phyloP scores from a whole-genome alignment of 345 rosid species.

The Eucalyptus guilfoylei region DNA sequence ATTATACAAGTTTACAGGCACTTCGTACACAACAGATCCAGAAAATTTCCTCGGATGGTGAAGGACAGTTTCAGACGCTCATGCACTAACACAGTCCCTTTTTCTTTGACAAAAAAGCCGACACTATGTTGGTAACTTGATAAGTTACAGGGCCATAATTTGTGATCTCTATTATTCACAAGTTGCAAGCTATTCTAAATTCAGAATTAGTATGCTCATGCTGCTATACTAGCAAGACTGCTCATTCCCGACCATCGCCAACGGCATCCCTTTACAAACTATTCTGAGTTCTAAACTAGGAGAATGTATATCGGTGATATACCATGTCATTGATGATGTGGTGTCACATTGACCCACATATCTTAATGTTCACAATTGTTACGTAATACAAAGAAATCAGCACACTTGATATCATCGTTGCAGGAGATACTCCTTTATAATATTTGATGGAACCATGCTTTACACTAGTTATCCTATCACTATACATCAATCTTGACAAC shows the following conservation, averaged over 20 bases:
- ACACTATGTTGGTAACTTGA: neutral
- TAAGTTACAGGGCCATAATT: neutral
- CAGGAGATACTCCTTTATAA: neutral
- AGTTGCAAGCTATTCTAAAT: neutral
- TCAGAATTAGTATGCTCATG: neutral
- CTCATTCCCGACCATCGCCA: neutral
- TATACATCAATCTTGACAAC: fast-evolving
- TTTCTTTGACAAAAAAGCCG: neutral
- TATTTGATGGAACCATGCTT: fast-evolving
- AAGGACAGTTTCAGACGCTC: neutral
- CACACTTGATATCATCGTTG: neutral
- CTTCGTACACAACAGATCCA: fast-evolving
- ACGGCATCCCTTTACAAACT: fast-evolving
- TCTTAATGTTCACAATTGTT: neutral
- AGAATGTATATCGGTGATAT: neutral
- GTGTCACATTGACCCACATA: neutral
- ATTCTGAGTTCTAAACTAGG: too few species aligned
- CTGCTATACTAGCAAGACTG: neutral
- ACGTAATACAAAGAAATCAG: neutral
- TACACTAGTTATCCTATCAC: neutral
- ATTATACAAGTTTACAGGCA: neutral
- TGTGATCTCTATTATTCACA: neutral
- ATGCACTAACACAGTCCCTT: fast-evolving
- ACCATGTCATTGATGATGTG: fast-evolving
- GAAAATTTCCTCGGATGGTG: neutral